Conservation (phyloP, 768 basidiomycete genomes). For the Amanita fuliginea region DNA sequence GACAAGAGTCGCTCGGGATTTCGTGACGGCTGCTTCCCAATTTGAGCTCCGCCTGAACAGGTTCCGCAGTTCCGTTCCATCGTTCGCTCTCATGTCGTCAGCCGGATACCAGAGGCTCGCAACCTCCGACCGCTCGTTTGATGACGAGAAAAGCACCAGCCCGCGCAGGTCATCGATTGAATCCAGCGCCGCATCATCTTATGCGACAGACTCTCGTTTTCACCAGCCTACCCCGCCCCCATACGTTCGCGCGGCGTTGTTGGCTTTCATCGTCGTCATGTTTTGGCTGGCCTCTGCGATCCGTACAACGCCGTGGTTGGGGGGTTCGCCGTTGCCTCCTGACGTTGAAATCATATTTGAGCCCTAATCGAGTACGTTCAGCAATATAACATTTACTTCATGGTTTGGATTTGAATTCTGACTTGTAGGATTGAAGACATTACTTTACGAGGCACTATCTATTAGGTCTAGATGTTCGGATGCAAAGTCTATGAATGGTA, state of each 20-base stretch:
- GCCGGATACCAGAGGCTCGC: constrained; percentile 11
- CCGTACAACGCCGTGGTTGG: constrained; percentile 17
- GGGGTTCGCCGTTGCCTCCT: constrained; percentile 3
- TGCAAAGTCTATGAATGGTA: too few species aligned
- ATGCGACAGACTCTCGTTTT: constrained; percentile 32
- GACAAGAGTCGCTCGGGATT: too few species aligned
- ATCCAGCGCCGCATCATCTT: constrained; percentile 12
- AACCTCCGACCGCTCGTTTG: constrained; percentile 3
- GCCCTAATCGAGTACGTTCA: constrained; percentile 7
- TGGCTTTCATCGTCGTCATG: constrained; percentile 28
- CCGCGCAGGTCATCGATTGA: neutral
- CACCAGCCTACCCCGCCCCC: constrained; percentile 36
- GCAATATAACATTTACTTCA: too few species aligned
- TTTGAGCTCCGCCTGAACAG: too few species aligned
- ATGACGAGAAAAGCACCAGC: neutral
- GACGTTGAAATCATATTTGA: constrained; percentile 4
- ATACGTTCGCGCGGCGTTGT: constrained; percentile 38
- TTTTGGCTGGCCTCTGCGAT: constrained; percentile 27
- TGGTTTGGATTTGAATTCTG: too few species aligned
- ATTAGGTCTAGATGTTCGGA: too few species aligned
- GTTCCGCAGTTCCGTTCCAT: too few species aligned
- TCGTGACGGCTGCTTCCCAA: too few species aligned
- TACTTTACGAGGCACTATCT: too few species aligned
- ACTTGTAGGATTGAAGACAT: too few species aligned
- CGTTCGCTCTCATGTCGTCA: constrained; percentile 8